phyloP scores from a whole-genome alignment of 208 protist genomes.

The Trypanosoma scelopori region DNA sequence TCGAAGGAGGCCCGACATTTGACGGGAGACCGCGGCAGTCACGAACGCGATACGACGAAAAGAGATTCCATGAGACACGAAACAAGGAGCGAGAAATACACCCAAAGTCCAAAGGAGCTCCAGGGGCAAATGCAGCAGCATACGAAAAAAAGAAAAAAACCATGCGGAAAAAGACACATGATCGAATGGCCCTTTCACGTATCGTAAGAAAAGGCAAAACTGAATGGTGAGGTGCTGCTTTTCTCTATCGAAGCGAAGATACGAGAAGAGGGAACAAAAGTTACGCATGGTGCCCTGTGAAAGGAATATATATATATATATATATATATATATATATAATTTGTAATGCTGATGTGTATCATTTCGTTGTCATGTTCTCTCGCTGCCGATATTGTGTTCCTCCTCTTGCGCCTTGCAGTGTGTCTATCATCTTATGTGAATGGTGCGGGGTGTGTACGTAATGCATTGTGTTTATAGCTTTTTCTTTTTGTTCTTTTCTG shows the following conservation, averaged over 20 bases:
- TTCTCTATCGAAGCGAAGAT: too few relatives aligned
- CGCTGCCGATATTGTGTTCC: background rate
- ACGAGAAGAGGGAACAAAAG: too few relatives aligned
- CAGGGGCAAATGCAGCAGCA: constrained; percentile 27
- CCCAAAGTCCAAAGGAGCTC: constrained; percentile 48
- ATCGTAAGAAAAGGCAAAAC: constrained; percentile 41
- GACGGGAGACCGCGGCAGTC: constrained; percentile 28
- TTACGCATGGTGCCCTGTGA: too few relatives aligned
- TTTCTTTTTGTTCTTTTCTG: background rate
- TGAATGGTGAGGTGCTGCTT: constrained; percentile 1
- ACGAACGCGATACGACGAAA: constrained; percentile 74
- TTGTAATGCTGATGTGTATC: background rate
- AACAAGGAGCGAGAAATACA: constrained; percentile 42
- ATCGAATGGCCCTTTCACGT: constrained; percentile 35
- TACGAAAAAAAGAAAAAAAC: constrained; percentile 83
- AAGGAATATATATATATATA: background rate
- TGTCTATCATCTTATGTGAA: background rate
- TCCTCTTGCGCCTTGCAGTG: background rate
- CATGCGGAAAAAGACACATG: constrained; percentile 26
- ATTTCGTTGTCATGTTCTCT: constrained; percentile 1
- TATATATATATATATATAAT: constrained; percentile 15
- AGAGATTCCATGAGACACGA: constrained; percentile 60
- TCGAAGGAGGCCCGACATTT: too few relatives aligned
- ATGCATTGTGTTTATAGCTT: too few relatives aligned
- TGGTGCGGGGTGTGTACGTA: too few relatives aligned